These are phyloP conservation scores for Auriculariales sp. DNA, from an alignment of 768 basidiomycete genomes.

Conservation along the genomic window DNA sequence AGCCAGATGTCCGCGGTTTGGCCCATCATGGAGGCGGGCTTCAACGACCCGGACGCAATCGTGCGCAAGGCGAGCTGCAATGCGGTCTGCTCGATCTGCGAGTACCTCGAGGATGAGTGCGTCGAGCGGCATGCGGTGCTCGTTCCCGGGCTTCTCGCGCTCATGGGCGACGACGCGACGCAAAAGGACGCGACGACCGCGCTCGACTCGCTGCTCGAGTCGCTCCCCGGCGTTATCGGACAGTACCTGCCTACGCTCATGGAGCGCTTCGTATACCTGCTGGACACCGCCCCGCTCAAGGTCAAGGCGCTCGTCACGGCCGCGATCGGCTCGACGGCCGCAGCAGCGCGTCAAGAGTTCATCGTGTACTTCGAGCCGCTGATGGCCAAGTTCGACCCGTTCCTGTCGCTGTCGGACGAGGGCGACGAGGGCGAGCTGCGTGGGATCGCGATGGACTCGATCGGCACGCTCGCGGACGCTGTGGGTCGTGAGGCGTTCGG, in stretches of 20 bases:
- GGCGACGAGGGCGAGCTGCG: constrained; percentile 86
- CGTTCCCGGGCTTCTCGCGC: constrained; percentile 80
- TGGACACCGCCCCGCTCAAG: constrained; percentile 71
- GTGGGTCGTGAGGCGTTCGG: constrained; percentile 89
- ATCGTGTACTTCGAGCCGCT: constrained; percentile 87
- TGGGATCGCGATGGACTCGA: constrained; percentile 97
- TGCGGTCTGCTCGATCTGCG: constrained; percentile 89
- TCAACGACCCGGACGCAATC: constrained; percentile 66
- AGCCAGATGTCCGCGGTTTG: constrained; percentile 74
- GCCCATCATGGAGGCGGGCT: constrained; percentile 84
- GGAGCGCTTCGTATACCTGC: not conserved
- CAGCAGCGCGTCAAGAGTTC: constrained; percentile 85
- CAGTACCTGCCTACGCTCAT: not conserved
- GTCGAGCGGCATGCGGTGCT: constrained; percentile 56
- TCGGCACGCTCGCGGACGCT: constrained; percentile 95
- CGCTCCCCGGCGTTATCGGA: not conserved
- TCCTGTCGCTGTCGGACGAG: constrained; percentile 71
- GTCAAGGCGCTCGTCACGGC: constrained; percentile 94
- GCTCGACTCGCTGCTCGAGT: not conserved
- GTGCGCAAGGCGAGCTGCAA: constrained; percentile 95
- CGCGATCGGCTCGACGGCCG: constrained; percentile 96
- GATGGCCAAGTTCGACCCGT: constrained; percentile 76
- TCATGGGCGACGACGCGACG: constrained; percentile 75
- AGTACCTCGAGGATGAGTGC: constrained; percentile 93
- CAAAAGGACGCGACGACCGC: constrained; percentile 31